Base-by-base conservation (phyloP, 257 asterid genomes). In the Ligustrum vulgare region DNA sequence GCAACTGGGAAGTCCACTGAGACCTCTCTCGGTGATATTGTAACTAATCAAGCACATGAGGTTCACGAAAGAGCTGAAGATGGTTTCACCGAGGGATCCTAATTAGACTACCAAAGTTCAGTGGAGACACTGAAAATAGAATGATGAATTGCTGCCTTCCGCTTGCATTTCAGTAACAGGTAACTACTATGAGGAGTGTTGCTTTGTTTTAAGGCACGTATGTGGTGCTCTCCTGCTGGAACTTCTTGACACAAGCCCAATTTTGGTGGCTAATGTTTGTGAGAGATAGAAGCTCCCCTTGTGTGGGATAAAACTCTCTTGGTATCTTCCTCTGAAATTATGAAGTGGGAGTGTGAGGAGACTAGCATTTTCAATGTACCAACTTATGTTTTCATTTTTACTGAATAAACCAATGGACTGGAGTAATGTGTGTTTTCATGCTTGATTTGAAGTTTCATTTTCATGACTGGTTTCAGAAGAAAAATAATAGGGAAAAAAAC, bases 11-110 rank as follows among this genome's bases (percentile, higher is more conserved):
- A 28, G 31, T 28, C 31, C 0, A 28, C 31, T 28, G 31, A 28
- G 31, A 28, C 31, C 31, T 28, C 31, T 28, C 31, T 28, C 31
- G 73, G 13, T 22, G 62, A 22, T 23, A 16, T 41, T 25, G 32
- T 9, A 16, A 37, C 62, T 12, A 7, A 9, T 20, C 73, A 28
- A 20, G 73, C 28, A 22, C 20, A 22, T 8, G 2, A 1, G 8
- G 39, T 43, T 20, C 32, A 41, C 15, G 73, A 70, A 41, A 45
- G 16, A 36, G 73, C 35, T 45, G 37, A 41, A 70, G 73, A 70
- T 43, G 39, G 62, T 43, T 10, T 32, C 18, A 22, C 11, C 34
- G 33, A 32, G 13, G 28, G 72, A 37, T 20, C 7, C 47, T 18
- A 9, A 13, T 2, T 23, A 69, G 31, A 20, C 32, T 11, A 9